Percentiles rank a stretch among this genome's conserved stretches.
Evolutionary conservation across 345 rosid species (phyloP).

Genomic region (Xanthoceras sorbifolium): DNA sequence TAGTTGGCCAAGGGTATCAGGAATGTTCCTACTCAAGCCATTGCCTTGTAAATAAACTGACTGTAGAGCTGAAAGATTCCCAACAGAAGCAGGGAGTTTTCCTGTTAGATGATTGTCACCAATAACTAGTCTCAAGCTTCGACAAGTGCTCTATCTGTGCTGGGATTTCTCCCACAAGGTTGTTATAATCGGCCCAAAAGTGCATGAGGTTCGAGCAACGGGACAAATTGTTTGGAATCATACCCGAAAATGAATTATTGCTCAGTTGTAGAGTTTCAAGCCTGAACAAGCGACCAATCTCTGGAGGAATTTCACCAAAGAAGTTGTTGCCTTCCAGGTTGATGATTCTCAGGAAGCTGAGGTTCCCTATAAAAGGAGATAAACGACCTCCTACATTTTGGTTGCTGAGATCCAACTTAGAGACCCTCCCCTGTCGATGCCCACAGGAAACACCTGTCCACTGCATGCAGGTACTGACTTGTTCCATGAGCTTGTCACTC

Average conservation of each 20-base stretch:
- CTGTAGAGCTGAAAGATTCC: constrained; percentile 17
- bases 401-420: neutral
- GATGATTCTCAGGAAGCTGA: neutral
- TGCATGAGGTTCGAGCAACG: constrained; percentile 4
- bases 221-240: neutral
- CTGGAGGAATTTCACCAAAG: constrained; percentile 9
- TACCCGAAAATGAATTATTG: neutral
- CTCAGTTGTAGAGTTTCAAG: constrained; percentile 1
- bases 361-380: neutral
- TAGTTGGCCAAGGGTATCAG: constrained; percentile 10
- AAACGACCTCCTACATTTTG: neutral
- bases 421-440: neutral
- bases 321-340: neutral
- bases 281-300: constrained; percentile 8
- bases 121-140: neutral
- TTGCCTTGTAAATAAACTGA: neutral
- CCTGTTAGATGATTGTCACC: constrained; percentile 1
- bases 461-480: neutral
- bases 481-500: constrained; percentile 1
- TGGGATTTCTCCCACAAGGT: neutral
- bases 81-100: constrained; percentile 19
- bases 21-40: constrained; percentile 17
- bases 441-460: neutral
- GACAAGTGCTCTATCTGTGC: neutral
- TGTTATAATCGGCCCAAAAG: constrained; percentile 9